Base-by-base conservation (phyloP, 2,329 filamentous ascomycete species). In the Nemania abortiva region DNA sequence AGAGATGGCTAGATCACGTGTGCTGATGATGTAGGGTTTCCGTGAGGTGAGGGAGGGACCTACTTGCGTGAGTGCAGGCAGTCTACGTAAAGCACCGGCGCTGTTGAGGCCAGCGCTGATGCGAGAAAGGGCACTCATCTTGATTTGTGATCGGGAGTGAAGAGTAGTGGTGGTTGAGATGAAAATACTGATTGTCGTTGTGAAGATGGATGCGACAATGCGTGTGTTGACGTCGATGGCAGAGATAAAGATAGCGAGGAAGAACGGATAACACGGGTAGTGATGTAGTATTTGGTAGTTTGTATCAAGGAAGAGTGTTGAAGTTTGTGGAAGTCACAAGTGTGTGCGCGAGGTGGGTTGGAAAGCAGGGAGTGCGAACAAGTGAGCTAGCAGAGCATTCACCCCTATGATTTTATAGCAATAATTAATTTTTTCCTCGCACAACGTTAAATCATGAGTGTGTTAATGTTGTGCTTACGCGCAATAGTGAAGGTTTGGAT, bases 61-160 rank as follows among this genome's bases (percentile, higher is more conserved):
- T 50, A 72, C 70, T 27, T 57, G 50, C 37, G 55, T 31, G 31
- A 29, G 15, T 24, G 39, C 39, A 29, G 54, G 3, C 3, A 59
- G 2, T 49, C 22, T 50, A 34, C 27, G 54, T 3, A 63, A 37
- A 6, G 37, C 45, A 18, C n/a, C 6, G 45, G 11, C n/a, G 37
- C 63, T n/a, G 39, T 27, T 39, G 3, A 58, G 20, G 22, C 56
- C 49, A 65, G 47, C 65, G 18, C 37, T 49, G 22, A 22, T 57
- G 37, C 65, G 68, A 37, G 20, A n/a, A 10, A 66, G 55, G 2
- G 60, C 50, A 63, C 52, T 68, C 74, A 74, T 75, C 6, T 52
- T 73, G 63, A 34, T 9, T 22, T 37, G 15, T 29, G 50, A 5
- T 27, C 5, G 0, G 27, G n/a, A n/a, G 39, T 22, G 34, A 20